Percentiles rank a stretch among this genome's conserved stretches.
Conservation (phyloP, 768 basidiomycete species). For the Cytidiella melzeri region DNA sequence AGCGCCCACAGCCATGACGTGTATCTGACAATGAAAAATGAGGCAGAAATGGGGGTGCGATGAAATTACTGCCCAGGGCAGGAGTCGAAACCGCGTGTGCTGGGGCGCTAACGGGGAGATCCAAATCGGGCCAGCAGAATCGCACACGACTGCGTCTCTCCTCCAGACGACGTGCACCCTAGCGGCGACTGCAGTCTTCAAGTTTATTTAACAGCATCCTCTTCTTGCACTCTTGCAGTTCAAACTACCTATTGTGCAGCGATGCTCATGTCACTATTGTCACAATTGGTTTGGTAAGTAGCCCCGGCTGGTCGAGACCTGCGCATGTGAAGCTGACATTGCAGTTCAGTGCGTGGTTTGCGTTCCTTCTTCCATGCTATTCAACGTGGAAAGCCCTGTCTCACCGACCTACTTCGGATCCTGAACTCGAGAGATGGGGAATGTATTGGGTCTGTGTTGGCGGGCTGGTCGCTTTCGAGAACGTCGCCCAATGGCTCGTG, state of each 20-base stretch:
- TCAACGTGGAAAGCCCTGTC: conserved; percentile 63
- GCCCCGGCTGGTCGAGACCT: not conserved
- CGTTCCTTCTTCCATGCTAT: conserved; percentile 57
- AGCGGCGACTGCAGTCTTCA: no score
- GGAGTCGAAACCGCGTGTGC: not conserved
- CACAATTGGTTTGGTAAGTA: conserved; percentile 42
- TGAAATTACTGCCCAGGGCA: not conserved
- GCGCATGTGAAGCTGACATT: conserved; percentile 6
- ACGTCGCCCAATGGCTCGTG: conserved; percentile 55
- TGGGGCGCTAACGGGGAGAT: no score
- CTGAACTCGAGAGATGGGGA: conserved; percentile 49
- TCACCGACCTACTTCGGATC: conserved; percentile 42
- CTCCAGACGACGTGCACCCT: no score
- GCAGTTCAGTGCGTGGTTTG: conserved; percentile 58
- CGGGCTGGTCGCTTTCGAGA: conserved; percentile 54
- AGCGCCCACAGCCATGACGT: no score
- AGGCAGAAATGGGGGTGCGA: not conserved
- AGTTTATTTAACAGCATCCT: no score
- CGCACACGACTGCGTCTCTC: no score
- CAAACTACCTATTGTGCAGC: no score
- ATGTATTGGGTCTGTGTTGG: conserved; percentile 65
- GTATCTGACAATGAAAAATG: no score
- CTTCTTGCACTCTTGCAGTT: no score
- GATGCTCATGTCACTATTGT: conserved; percentile 46
- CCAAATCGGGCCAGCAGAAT: no score